A percentile compares a stretch with the other conserved stretches of the same genome.
These are phyloP conservation scores for Diaporthe sp. DNA, from an alignment of 2,329 filamentous ascomycete genomes.

Conservation along the genomic window DNA sequence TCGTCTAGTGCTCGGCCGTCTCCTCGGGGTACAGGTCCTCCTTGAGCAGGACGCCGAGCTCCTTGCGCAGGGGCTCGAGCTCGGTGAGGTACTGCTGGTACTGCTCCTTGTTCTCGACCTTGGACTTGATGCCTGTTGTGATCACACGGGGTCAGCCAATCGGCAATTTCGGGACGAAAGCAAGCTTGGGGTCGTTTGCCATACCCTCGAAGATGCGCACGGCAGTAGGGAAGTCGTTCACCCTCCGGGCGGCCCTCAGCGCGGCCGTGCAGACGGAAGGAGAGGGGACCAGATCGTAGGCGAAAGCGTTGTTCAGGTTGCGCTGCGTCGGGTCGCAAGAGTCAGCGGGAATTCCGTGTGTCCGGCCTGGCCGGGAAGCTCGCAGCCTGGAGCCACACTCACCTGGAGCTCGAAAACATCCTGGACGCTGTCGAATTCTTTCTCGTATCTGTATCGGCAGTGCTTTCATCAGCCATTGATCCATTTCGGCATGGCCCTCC, in stretches of 20 bases:
- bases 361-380: not conserved
- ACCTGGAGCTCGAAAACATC: conserved; percentile 99
- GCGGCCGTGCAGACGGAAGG: conserved; percentile 91
- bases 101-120: conserved; percentile 98
- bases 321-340: conserved; percentile 56
- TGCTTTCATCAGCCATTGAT: conserved; percentile 56
- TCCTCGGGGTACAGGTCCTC: conserved; percentile 89
- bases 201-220: conserved; percentile 98
- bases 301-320: conserved; percentile 99
- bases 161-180: not conserved
- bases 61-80: conserved; percentile 92
- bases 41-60: conserved; percentile 91
- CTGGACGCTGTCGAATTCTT: conserved; percentile 97
- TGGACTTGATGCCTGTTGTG: conserved; percentile 91
- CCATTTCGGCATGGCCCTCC: conserved; percentile 32
- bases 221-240: conserved; percentile 98
- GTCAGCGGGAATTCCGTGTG: conserved; percentile 41
- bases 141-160: conserved; percentile 29
- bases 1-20: conserved; percentile 55
- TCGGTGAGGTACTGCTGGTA: conserved; percentile 97
- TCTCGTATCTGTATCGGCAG: conserved; percentile 84
- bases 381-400: conserved; percentile 54
- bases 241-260: conserved; percentile 91
- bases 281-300: conserved; percentile 98
- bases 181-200: conserved; percentile 46